phyloP scores from a whole-genome alignment of 345 rosid genomes.

The Boechera retrofracta region DNA sequence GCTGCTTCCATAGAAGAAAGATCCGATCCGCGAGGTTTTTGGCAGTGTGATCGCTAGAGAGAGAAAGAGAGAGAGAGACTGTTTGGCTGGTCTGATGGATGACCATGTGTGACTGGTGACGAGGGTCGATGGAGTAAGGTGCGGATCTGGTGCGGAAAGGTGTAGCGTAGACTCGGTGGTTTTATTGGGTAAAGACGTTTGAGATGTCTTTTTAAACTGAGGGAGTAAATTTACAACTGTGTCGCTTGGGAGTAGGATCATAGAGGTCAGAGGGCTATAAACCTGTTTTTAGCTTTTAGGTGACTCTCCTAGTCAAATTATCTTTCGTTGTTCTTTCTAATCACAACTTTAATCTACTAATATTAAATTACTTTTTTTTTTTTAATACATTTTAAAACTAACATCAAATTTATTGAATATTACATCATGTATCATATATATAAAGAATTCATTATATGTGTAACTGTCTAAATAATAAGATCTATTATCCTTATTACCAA shows the following conservation, averaged over 20 bases:
- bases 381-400: no score
- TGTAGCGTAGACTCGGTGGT: constrained; percentile 38
- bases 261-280: constrained; percentile 2
- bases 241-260: constrained; percentile 36
- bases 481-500: no score
- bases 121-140: constrained; percentile 12
- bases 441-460: no score
- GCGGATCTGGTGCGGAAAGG: constrained; percentile 45
- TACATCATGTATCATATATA: no score
- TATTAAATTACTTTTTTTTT: no score
- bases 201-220: constrained; percentile 38
- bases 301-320: neutral
- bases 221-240: constrained; percentile 10
- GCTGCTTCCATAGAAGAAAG: constrained; percentile 43
- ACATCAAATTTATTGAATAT: no score
- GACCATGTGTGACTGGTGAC: constrained; percentile 48
- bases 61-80: constrained; percentile 38
- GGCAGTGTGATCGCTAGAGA: constrained; percentile 54
- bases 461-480: no score
- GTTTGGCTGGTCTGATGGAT: constrained; percentile 42
- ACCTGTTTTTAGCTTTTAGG: neutral
- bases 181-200: constrained; percentile 22
- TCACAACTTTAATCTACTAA: no score
- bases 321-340: no score
- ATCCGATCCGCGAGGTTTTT: constrained; percentile 67